Percentiles rank a stretch among this genome's conserved stretches.
phyloP scores from a whole-genome alignment of 192 early-diverging fungal genomes.

The Coemansia erecta region DNA sequence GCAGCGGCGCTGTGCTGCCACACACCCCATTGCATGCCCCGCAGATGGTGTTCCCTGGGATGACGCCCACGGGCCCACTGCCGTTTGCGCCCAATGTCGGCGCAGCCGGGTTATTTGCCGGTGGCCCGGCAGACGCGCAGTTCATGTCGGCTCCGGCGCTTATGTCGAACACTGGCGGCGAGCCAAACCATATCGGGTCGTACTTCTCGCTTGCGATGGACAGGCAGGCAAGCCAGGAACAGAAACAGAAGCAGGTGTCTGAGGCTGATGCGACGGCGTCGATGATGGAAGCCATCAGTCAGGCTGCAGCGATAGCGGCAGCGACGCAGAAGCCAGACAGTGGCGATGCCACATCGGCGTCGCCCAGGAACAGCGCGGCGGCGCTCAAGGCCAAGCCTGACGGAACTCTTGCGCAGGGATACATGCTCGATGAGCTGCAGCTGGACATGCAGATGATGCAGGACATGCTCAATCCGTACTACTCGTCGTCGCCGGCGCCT shows the following conservation, averaged over 20 bases:
- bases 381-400: neutral
- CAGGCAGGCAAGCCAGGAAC: neutral
- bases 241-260: constrained; percentile 7
- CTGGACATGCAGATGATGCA: constrained; percentile 47
- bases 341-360: neutral
- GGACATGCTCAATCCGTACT: constrained; percentile 35
- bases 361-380: neutral
- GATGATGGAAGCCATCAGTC: constrained; percentile 20
- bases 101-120: neutral
- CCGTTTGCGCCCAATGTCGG: neutral
- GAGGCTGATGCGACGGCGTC: constrained; percentile 9
- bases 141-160: constrained; percentile 50
- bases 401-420: neutral
- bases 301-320: constrained; percentile 5
- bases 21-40: constrained; percentile 5
- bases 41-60: constrained; percentile 6
- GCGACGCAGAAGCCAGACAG: no score
- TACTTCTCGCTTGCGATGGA: constrained; percentile 36
- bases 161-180: constrained; percentile 35
- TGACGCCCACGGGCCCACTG: neutral
- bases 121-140: constrained; percentile 4
- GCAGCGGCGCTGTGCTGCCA: neutral
- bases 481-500: constrained; percentile 1
- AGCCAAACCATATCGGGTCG: constrained; percentile 30
- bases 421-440: constrained; percentile 2